Conservation (phyloP, 148 eudicot genomes). For the Heliamphora exappendiculata region DNA sequence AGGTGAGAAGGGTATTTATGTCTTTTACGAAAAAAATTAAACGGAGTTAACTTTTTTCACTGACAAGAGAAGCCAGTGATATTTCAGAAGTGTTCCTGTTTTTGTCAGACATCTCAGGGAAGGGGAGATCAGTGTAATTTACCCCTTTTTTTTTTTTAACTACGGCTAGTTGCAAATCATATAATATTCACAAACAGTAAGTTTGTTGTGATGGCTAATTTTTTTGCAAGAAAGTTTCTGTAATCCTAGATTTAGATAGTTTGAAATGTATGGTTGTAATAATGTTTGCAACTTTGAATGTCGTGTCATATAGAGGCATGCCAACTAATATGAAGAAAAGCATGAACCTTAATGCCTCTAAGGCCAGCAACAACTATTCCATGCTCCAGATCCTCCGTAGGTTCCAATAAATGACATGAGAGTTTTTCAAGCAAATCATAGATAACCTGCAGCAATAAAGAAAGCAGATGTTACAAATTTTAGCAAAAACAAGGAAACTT, state of each 20-base stretch:
- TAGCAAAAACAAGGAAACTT: neutral
- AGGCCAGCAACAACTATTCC: constrained; percentile 81
- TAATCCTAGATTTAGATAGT: neutral
- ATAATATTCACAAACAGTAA: neutral
- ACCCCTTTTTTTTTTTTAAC: neutral
- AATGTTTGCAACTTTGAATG: too few relatives aligned
- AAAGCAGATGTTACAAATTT: constrained; percentile 12
- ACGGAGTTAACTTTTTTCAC: too few relatives aligned
- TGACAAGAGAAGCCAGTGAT: too few relatives aligned
- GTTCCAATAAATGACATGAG: constrained; percentile 82
- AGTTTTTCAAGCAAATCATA: constrained; percentile 89
- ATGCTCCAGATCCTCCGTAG: constrained; percentile 77
- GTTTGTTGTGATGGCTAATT: neutral
- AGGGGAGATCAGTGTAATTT: too few relatives aligned
- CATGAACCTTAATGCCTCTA: constrained; percentile 63
- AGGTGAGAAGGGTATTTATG: too few relatives aligned
- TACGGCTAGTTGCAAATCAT: neutral
- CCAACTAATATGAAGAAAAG: neutral
- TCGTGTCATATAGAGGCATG: neutral
- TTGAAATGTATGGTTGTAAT: neutral
- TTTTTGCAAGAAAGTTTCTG: neutral
- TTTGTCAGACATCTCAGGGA: too few relatives aligned
- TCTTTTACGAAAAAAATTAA: too few relatives aligned
- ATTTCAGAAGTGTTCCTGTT: too few relatives aligned
- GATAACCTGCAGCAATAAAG: constrained; percentile 49